Evolutionary conservation across 1,284 basidiomycete genomes (phyloP).

Genomic region (Sanghuangporus weigelae): DNA sequence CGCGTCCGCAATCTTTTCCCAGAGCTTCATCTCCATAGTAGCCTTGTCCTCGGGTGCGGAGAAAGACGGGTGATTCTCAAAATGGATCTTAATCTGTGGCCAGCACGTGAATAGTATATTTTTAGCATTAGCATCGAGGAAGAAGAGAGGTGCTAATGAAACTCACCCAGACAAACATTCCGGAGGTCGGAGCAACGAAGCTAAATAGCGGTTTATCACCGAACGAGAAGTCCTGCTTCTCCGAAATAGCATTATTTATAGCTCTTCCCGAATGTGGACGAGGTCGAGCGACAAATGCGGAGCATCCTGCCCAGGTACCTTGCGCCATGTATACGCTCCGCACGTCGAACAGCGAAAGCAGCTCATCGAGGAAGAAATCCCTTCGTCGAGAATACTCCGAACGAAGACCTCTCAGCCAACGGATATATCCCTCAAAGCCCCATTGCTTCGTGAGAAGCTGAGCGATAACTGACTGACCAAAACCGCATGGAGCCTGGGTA

Average conservation of each 20-base stretch:
- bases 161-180: conserved; percentile 66
- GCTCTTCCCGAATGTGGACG: conserved; percentile 27
- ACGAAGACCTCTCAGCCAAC: conserved; percentile 69
- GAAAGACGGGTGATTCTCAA: conserved; percentile 54
- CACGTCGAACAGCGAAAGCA: conserved; percentile 50
- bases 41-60: conserved; percentile 29
- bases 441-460: conserved; percentile 58
- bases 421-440: conserved; percentile 66
- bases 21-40: conserved; percentile 49
- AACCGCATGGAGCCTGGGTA: conserved; percentile 71
- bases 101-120: not conserved
- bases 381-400: conserved; percentile 51
- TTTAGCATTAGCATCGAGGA: not conserved
- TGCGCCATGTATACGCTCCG: conserved; percentile 26
- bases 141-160: not conserved
- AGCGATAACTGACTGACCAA: conserved; percentile 61
- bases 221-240: conserved; percentile 38
- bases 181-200: conserved; percentile 65
- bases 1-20: conserved; percentile 50
- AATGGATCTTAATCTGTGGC: conserved; percentile 56
- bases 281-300: conserved; percentile 38
- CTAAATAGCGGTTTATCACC: conserved; percentile 45
- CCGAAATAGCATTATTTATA: conserved; percentile 24
- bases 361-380: conserved; percentile 55
- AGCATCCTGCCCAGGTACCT: conserved; percentile 35